These are phyloP conservation scores for Mycena pura DNA, from an alignment of 768 basidiomycete species.

Conservation along the genomic window DNA sequence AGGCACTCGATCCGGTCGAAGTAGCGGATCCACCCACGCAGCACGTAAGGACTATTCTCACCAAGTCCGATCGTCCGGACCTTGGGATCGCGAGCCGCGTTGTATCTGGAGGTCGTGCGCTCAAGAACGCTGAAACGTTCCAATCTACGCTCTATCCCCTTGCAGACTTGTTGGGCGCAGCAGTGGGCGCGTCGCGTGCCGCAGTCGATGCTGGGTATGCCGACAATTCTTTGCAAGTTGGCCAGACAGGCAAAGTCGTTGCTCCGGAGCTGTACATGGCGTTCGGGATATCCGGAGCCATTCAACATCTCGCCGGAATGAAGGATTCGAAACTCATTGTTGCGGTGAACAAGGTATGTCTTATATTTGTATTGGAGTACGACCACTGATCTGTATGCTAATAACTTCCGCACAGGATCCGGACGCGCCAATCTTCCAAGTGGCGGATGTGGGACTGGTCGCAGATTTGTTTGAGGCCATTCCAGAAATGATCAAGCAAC, in stretches of 20 bases:
- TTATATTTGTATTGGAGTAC: not conserved
- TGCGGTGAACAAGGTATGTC: slow-evolving; percentile 92
- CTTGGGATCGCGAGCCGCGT: slow-evolving; percentile 86
- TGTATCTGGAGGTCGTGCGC: slow-evolving; percentile 92
- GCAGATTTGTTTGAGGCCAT: slow-evolving; percentile 93
- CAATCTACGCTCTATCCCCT: slow-evolving; percentile 84
- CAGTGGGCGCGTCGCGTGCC: slow-evolving; percentile 96
- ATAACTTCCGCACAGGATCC: slow-evolving; percentile 70
- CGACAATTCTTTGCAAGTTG: slow-evolving; percentile 98
- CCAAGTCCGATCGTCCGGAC: slow-evolving; percentile 92
- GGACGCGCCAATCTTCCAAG: slow-evolving; percentile 99
- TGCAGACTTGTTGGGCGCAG: slow-evolving; percentile 92
- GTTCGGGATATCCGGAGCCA: slow-evolving; percentile 96
- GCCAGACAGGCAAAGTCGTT: slow-evolving; percentile 98
- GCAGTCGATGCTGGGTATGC: slow-evolving; percentile 98
- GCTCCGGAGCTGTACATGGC: slow-evolving; percentile 97
- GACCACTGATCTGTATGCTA: not conserved
- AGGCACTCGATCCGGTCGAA: slow-evolving; percentile 68
- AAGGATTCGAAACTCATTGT: slow-evolving; percentile 99
- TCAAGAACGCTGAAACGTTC: slow-evolving; percentile 97
- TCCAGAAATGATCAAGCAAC: slow-evolving; percentile 87
- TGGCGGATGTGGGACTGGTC: slow-evolving; percentile 94
- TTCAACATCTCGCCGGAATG: slow-evolving; percentile 99
- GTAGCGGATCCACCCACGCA: slow-evolving; percentile 62
- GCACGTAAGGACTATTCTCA: slow-evolving; percentile 77